A percentile compares a stretch with the other conserved stretches of the same genome.
phyloP scores from a whole-genome alignment of 2,329 filamentous ascomycete species.

The Arthrobotrys conoides region DNA sequence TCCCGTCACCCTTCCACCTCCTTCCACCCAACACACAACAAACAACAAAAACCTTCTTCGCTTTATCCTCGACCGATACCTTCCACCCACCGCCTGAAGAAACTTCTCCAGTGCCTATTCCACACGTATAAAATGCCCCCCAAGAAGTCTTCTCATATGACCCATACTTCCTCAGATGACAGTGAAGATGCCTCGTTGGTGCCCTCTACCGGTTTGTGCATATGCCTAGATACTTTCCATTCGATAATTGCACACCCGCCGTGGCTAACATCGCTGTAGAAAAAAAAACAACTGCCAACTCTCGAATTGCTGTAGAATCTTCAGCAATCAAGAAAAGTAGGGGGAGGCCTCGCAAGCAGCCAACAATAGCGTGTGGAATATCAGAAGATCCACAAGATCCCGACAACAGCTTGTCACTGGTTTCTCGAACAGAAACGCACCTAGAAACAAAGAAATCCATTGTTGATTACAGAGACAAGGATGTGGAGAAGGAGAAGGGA shows the following conservation, averaged over 20 bases:
- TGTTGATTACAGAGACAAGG: not conserved
- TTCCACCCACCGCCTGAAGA: too few relatives aligned
- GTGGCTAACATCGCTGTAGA: not conserved
- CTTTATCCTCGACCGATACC: too few relatives aligned
- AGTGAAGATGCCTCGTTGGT: constrained; percentile 12
- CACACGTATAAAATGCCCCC: constrained; percentile 38
- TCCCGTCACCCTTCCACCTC: too few relatives aligned
- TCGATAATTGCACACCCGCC: not conserved
- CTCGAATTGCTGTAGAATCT: constrained; percentile 26
- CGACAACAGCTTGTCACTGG: not conserved
- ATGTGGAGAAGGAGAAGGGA: not conserved
- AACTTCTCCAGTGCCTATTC: not conserved
- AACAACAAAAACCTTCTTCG: too few relatives aligned
- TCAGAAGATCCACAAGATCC: constrained; percentile 9
- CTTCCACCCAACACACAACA: too few relatives aligned
- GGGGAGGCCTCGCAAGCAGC: constrained; percentile 52
- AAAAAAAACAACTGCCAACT: constrained; percentile 10
- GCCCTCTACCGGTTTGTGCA: constrained; percentile 12
- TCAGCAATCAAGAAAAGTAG: constrained; percentile 37
- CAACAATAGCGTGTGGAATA: not conserved
- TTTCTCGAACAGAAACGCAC: not conserved
- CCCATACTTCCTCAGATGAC: constrained; percentile 36
- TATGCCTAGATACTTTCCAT: not conserved
- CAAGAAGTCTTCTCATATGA: constrained; percentile 25
- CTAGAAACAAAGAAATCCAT: constrained; percentile 23